A percentile compares a stretch with the other conserved stretches of the same genome.
phyloP scores from a whole-genome alignment of 352 stramenopile genomes.

The Phytophthora ohioensis region DNA sequence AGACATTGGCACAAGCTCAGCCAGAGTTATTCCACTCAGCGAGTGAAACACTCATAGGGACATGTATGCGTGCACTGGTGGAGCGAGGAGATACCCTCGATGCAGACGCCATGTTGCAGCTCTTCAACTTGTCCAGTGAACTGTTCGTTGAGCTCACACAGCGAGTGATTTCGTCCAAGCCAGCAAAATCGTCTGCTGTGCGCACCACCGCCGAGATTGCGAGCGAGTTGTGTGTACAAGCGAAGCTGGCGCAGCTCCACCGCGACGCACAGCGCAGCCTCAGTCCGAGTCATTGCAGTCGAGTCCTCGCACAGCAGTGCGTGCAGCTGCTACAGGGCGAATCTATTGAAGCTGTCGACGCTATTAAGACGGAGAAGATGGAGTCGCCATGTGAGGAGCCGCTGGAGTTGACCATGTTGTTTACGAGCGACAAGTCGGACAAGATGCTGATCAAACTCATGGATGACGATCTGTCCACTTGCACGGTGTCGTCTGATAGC shows the following conservation, averaged over 20 bases:
- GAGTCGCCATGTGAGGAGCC: constrained; percentile 19
- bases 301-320: constrained; percentile 38
- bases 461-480: constrained; percentile 33
- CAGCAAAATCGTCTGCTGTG: not conserved
- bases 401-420: constrained; percentile 28
- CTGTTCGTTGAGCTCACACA: constrained; percentile 54
- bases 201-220: constrained; percentile 27
- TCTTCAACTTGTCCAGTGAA: constrained; percentile 48
- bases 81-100: constrained; percentile 15
- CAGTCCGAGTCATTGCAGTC: constrained; percentile 19
- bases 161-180: constrained; percentile 40
- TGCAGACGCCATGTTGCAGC: constrained; percentile 34
- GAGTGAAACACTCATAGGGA: constrained; percentile 35
- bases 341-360: constrained; percentile 23
- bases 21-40: constrained; percentile 32
- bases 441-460: constrained; percentile 41
- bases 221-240: constrained; percentile 47
- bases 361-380: constrained; percentile 14
- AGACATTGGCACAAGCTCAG: constrained; percentile 34
- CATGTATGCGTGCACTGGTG: constrained; percentile 39
- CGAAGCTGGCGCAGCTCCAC: constrained; percentile 56
- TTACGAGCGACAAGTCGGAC: constrained; percentile 35
- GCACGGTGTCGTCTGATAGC: constrained; percentile 9
- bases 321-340: constrained; percentile 39
- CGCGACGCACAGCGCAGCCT: constrained; percentile 30